Base-by-base conservation (phyloP, 2,329 filamentous ascomycete species). In the Beauveria varroae region DNA sequence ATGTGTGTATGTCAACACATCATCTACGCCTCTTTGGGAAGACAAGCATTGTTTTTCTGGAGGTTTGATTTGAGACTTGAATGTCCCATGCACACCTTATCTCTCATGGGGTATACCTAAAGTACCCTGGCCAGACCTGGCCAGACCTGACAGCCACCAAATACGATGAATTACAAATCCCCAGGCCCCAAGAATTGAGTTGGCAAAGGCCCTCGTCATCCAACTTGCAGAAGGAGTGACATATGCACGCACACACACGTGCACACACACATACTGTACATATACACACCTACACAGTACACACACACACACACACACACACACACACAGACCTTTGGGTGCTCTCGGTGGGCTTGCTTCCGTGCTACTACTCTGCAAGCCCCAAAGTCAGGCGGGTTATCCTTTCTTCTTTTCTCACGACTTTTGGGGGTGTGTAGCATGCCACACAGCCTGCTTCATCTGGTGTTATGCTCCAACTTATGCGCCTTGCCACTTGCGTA, bases 271-370 rank as follows among this genome's bases (percentile, higher is more conserved):
- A 9, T 12, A 30, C 28, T 28, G 28, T 30, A 30, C 28, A 30
- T 30, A 10, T 30, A 30, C 28, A 28, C 28, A 34, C 47, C 47
- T 44, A 28, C 1, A 8, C 6, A 28, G 7, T 6, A 51, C 26
- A 50, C 14, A 14, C 30, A 12, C 18, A 30, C 14, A 16, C 5
- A 50, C 4, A 10, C 10, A 34, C 16, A 51, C 47, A 52, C 47
- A 34, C 30, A 12, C 9, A 30, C 8, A 30, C 28, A 30, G 3
- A 37, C 47, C 47, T 44, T 22, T n/a, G 46, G 22, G 30, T 18
- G 30, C 22, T 51, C 47, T 59, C 57, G 47, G 57, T 43, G 57
- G 49, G 41, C 57, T 60, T 60, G 41, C 28, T 60, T 54, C 57
- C 57, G 57, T 24, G 26, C 40, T 53, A 40, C 41, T 24, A 10